Percentiles rank a stretch among this genome's conserved stretches.
Evolutionary conservation across 352 stramenopile genomes (phyloP).

Genomic region (Globisporangium nunn): DNA sequence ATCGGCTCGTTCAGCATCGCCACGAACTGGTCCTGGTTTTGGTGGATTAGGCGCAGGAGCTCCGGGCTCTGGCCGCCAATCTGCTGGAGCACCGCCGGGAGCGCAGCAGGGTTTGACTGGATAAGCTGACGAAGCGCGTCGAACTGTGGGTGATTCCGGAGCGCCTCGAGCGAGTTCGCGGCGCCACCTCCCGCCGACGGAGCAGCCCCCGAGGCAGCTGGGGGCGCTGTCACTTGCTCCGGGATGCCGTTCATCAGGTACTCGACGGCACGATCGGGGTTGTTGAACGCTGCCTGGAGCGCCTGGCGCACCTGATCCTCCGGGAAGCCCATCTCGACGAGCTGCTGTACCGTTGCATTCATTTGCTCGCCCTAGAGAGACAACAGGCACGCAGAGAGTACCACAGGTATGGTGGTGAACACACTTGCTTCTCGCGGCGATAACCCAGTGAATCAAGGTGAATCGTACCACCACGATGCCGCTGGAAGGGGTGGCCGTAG

Average conservation of each 20-base stretch:
- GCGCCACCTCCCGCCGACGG: conserved; percentile 11
- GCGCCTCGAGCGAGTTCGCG: conserved; percentile 56
- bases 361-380: conserved; percentile 31
- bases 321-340: conserved; percentile 85
- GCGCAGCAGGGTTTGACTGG: conserved; percentile 73
- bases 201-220: conserved; percentile 19
- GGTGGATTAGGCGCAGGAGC: conserved; percentile 76
- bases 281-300: conserved; percentile 80
- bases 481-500: conserved; percentile 17
- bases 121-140: conserved; percentile 75
- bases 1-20: conserved; percentile 87
- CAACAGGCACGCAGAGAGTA: background rate
- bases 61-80: conserved; percentile 81
- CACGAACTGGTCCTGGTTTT: conserved; percentile 85
- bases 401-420: background rate
- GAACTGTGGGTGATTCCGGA: conserved; percentile 84
- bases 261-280: conserved; percentile 80
- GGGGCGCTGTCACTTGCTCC: conserved; percentile 26
- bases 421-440: background rate
- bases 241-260: conserved; percentile 88
- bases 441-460: background rate
- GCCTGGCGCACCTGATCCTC: conserved; percentile 78
- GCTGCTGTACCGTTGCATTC: conserved; percentile 57
- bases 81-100: conserved; percentile 79
- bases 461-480: conserved; percentile 20